Conservation (phyloP, 2,329 filamentous ascomycete genomes). For the Monosporascus cannonballus region DNA sequence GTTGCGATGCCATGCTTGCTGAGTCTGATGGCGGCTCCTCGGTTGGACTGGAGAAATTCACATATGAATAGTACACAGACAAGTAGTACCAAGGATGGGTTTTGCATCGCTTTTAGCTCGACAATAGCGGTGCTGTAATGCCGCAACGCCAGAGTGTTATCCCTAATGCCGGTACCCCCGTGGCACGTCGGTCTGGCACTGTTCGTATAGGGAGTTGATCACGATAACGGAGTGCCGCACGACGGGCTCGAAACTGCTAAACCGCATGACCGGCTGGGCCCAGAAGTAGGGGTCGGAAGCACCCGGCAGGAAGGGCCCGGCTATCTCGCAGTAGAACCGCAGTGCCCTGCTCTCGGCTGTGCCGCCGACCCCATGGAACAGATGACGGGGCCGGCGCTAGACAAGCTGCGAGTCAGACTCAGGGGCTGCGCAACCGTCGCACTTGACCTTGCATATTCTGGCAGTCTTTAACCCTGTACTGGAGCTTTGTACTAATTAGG, state of each 20-base stretch:
- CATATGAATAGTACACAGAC: conserved; percentile 38
- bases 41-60: conserved; percentile 34
- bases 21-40: conserved; percentile 29
- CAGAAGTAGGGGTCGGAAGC: conserved; percentile 34
- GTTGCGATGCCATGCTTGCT: conserved; percentile 32
- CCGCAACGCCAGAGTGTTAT: conserved; percentile 28
- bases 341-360: conserved; percentile 26
- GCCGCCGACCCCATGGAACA: conserved; percentile 18
- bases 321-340: conserved; percentile 31
- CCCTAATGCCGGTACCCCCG: conserved; percentile 1
- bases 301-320: conserved; percentile 30
- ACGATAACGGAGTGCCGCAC: conserved; percentile 32
- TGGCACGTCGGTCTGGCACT: conserved; percentile 12
- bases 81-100: conserved; percentile 30
- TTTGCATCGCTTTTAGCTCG: conserved; percentile 22
- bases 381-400: conserved; percentile 31
- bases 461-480: background rate
- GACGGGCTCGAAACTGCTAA: conserved; percentile 30
- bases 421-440: conserved; percentile 23
- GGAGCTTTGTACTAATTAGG: no score
- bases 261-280: conserved; percentile 33
- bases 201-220: conserved; percentile 34
- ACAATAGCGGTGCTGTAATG: conserved; percentile 37
- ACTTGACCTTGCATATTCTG: conserved; percentile 20
- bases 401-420: conserved; percentile 13